A percentile compares a stretch with the other conserved stretches of the same genome.
phyloP scores from a whole-genome alignment of 2,329 filamentous ascomycete genomes.

The Colletotrichum gloeosporioides region DNA sequence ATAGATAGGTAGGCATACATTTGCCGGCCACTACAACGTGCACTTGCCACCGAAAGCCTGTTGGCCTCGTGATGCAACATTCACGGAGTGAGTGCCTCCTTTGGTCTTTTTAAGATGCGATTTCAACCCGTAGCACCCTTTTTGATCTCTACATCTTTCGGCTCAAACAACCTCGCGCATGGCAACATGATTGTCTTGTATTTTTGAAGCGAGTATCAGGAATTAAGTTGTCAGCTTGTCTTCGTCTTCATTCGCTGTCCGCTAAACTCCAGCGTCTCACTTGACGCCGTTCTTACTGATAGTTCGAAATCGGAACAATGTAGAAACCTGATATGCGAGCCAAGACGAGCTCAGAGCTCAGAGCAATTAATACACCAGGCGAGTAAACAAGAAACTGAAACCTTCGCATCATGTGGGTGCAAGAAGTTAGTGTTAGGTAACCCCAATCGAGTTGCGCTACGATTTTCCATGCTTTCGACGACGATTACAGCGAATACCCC shows the following conservation, averaged over 20 bases:
- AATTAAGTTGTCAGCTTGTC: background rate
- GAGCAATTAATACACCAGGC: no score
- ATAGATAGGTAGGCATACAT: background rate
- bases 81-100: background rate
- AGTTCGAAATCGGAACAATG: background rate
- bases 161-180: fast-evolving
- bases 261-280: background rate
- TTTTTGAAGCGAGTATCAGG: background rate
- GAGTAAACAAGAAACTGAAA: no score
- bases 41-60: background rate
- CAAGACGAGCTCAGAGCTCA: background rate
- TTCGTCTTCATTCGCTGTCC: background rate
- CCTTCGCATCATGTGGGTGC: background rate
- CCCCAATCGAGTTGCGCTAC: background rate
- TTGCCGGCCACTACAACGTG: fast-evolving
- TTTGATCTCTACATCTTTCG: background rate
- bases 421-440: background rate
- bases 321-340: fast-evolving
- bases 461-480: background rate
- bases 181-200: fast-evolving
- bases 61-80: background rate
- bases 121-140: fast-evolving
- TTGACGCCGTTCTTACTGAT: background rate
- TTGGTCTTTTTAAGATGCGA: background rate
- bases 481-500: background rate